Percentiles rank a stretch among this genome's conserved stretches.
Evolutionary conservation across 176 grass and related monocot species (phyloP).

Genomic region (Oryza meyeriana): DNA sequence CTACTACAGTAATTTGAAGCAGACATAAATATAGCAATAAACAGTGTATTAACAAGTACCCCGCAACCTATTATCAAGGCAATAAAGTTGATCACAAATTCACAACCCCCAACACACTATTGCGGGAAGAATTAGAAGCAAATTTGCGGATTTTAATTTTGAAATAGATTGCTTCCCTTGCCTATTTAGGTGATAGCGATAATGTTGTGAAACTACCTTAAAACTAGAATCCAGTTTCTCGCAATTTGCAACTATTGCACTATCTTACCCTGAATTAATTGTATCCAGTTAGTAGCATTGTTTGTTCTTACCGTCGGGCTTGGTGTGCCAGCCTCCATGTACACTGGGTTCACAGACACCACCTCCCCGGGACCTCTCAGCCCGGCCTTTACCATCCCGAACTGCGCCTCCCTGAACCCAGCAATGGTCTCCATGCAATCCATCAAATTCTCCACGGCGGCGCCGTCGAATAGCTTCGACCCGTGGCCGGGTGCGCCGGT

Average conservation of each 20-base stretch:
- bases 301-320: slow-evolving; percentile 64
- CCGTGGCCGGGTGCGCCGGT: slow-evolving; percentile 68
- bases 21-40: background rate
- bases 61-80: background rate
- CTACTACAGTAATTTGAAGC: background rate
- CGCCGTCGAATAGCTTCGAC: slow-evolving; percentile 72
- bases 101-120: background rate
- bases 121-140: background rate
- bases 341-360: slow-evolving; percentile 76
- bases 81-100: background rate
- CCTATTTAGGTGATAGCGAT: background rate
- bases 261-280: background rate
- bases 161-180: background rate
- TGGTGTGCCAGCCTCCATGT: slow-evolving; percentile 76
- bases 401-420: slow-evolving; percentile 65
- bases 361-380: slow-evolving; percentile 53
- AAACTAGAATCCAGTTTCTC: background rate
- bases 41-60: background rate
- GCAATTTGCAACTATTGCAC: background rate
- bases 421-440: slow-evolving; percentile 56
- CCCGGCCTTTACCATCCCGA: slow-evolving; percentile 64
- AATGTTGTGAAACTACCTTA: background rate
- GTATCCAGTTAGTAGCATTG: background rate
- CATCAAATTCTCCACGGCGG: slow-evolving; percentile 79
- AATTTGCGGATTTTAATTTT: background rate